Conservation (phyloP, 1,284 basidiomycete species). For the Fomitopsis palustris region DNA sequence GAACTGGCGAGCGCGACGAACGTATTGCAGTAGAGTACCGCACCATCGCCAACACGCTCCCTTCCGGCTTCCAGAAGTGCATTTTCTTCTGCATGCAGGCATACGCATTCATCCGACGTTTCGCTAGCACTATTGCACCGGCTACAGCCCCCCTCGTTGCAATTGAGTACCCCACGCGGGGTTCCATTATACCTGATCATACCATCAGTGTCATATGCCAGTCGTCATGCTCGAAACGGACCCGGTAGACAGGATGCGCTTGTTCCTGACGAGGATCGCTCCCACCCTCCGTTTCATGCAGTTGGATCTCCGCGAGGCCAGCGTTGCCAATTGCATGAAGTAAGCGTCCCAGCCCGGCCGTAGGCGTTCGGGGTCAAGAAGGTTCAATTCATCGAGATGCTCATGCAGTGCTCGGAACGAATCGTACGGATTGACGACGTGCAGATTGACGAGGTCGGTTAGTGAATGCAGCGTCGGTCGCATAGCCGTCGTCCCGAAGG, state of each 20-base stretch:
- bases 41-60: slow-evolving; percentile 78
- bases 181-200: slow-evolving; percentile 91
- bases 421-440: slow-evolving; percentile 70
- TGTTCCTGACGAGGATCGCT: slow-evolving; percentile 84
- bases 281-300: slow-evolving; percentile 98
- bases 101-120: slow-evolving; percentile 82
- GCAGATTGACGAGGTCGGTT: slow-evolving; percentile 54
- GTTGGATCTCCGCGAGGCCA: slow-evolving; percentile 87
- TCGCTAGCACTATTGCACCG: slow-evolving; percentile 72
- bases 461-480: slow-evolving; percentile 34
- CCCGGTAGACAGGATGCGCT: slow-evolving; percentile 92
- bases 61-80: slow-evolving; percentile 91
- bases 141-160: slow-evolving; percentile 84
- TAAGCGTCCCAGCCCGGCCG: slow-evolving; percentile 92
- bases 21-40: slow-evolving; percentile 91
- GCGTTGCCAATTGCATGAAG: slow-evolving; percentile 91
- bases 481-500: background rate
- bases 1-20: slow-evolving; percentile 24
- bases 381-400: slow-evolving; percentile 67
- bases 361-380: slow-evolving; percentile 70
- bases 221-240: slow-evolving; percentile 29
- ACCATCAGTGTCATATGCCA: background rate
- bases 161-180: slow-evolving; percentile 84
- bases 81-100: slow-evolving; percentile 98
- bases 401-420: slow-evolving; percentile 52